Conservation (phyloP, 176 grass and related monocot genomes). For the Carex kokanica region DNA sequence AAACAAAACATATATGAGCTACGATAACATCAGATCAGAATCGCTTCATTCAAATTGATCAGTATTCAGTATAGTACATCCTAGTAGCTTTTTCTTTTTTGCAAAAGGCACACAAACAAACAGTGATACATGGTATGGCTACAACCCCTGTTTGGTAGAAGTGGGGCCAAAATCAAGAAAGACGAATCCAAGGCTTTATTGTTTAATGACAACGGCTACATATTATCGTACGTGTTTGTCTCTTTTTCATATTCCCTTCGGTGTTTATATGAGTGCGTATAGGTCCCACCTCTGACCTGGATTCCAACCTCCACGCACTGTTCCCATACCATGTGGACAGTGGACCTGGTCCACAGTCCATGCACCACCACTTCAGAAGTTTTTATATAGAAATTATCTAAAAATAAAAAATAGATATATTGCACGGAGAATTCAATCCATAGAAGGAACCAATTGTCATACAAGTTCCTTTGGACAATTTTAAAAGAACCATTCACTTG, state of each 20-base stretch:
- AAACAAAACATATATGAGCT: neutral
- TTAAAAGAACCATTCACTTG: too few relatives aligned
- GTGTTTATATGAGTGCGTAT: neutral
- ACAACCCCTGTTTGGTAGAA: neutral
- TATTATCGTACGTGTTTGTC: neutral
- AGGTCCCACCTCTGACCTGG: constrained; percentile 1
- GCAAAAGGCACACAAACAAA: neutral
- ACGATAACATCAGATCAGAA: neutral
- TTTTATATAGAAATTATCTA: neutral
- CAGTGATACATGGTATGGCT: constrained; percentile 6
- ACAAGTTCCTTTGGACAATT: too few relatives aligned
- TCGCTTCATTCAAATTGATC: neutral
- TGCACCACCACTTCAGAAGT: neutral
- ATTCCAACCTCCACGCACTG: neutral
- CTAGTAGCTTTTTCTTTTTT: neutral
- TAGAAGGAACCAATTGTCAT: too few relatives aligned
- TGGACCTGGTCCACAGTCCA: neutral
- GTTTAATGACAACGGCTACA: constrained; percentile 23
- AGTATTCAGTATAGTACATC: neutral
- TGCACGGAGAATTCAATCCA: too few relatives aligned
- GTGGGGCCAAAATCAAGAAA: constrained; percentile 5
- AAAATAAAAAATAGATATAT: too few relatives aligned
- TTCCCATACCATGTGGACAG: neutral
- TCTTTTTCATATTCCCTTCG: neutral
- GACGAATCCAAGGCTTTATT: constrained; percentile 13